phyloP scores from a whole-genome alignment of 495 filamentous ascomycete genomes.

The Pyrenula massariospora region DNA sequence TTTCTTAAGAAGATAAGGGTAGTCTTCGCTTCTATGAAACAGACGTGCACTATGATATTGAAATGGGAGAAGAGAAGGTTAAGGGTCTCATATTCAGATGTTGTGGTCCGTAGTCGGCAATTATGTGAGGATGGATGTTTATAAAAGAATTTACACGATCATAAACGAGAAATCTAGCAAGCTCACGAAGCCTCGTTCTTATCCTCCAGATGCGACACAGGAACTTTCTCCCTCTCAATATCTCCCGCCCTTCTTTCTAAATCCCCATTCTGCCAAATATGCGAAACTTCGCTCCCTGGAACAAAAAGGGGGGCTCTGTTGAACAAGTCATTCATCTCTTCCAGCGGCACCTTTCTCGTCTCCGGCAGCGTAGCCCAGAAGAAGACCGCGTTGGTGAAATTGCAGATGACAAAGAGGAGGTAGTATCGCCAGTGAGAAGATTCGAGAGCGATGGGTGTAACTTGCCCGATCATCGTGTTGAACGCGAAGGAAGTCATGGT shows the following conservation, averaged over 20 bases:
- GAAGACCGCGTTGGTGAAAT: slow-evolving; percentile 47
- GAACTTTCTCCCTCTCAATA: slow-evolving; percentile 25
- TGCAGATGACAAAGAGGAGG: slow-evolving; percentile 42
- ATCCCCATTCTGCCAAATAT: slow-evolving; percentile 25
- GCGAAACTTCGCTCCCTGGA: slow-evolving; percentile 24
- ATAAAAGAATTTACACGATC: too few relatives aligned
- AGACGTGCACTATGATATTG: too few relatives aligned
- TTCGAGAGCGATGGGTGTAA: slow-evolving; percentile 49
- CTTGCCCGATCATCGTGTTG: slow-evolving; percentile 64
- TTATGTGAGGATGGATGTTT: too few relatives aligned
- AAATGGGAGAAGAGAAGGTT: too few relatives aligned
- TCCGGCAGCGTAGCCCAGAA: slow-evolving; percentile 56
- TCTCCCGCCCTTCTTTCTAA: slow-evolving; percentile 28
- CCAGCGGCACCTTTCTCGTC: slow-evolving; percentile 52
- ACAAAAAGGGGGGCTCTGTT: slow-evolving; percentile 57
- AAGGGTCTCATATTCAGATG: too few relatives aligned
- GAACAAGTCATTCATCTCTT: slow-evolving; percentile 63
- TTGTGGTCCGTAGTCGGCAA: too few relatives aligned
- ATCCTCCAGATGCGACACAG: slow-evolving; percentile 1
- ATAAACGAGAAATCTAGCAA: too few relatives aligned
- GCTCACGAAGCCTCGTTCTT: neutral
- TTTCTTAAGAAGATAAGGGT: too few relatives aligned
- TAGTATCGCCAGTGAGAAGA: slow-evolving; percentile 40
- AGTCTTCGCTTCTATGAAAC: too few relatives aligned
- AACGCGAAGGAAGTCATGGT: slow-evolving; percentile 57